Percentiles rank a stretch among this genome's conserved stretches.
phyloP scores from a whole-genome alignment of 192 early-diverging fungal species.

The Coemansia sp. region DNA sequence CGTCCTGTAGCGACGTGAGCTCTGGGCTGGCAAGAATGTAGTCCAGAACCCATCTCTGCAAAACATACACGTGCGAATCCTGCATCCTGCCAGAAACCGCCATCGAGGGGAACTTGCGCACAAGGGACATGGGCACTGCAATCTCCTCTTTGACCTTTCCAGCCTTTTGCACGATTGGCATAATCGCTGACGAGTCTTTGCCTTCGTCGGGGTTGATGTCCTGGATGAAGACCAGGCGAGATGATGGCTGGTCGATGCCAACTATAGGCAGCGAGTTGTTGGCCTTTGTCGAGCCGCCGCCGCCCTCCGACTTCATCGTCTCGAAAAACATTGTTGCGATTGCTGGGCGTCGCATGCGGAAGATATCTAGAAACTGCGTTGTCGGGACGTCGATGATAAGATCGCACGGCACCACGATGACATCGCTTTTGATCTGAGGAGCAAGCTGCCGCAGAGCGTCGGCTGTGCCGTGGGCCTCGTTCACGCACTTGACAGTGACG shows the following conservation, averaged over 20 bases:
- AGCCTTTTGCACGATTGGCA: conserved; percentile 4
- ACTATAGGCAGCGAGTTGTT: conserved; percentile 23
- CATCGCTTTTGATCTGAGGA: conserved; percentile 86
- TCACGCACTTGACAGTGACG: conserved; percentile 40
- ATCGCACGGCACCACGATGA: conserved; percentile 92
- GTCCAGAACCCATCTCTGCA: conserved; percentile 92
- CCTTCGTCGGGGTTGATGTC: conserved; percentile 7
- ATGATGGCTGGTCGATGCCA: conserved; percentile 53
- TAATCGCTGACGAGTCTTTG: neutral
- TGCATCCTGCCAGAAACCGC: conserved; percentile 77
- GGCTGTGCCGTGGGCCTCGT: conserved; percentile 72
- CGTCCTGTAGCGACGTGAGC: conserved; percentile 74
- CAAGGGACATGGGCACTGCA: conserved; percentile 52
- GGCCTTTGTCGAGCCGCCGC: conserved; percentile 53
- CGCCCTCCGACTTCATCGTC: conserved; percentile 68
- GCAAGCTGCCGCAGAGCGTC: conserved; percentile 78
- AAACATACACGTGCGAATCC: conserved; percentile 91
- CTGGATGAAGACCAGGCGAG: conserved; percentile 49
- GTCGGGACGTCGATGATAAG: conserved; percentile 82
- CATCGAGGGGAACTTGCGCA: conserved; percentile 77
- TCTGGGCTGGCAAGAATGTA: conserved; percentile 64
- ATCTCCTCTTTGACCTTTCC: conserved; percentile 19
- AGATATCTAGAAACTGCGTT: conserved; percentile 78
- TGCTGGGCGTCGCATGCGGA: conserved; percentile 76
- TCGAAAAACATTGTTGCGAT: conserved; percentile 84